phyloP scores from a whole-genome alignment of 2,329 filamentous ascomycete species.

The Penicillium psychrosexuale region DNA sequence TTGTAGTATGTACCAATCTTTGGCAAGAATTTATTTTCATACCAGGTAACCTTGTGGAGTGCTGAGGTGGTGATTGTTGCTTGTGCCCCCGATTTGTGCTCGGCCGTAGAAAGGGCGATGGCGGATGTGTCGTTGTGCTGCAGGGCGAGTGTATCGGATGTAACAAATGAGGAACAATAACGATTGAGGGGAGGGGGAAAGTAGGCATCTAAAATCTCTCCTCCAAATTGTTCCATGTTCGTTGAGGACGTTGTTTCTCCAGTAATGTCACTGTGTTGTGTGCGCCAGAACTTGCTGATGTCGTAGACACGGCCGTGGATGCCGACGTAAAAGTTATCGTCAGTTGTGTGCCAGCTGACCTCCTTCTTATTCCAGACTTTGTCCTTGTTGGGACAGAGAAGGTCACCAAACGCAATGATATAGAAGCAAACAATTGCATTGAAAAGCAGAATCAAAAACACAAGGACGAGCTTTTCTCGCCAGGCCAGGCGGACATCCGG shows the following conservation, averaged over 20 bases:
- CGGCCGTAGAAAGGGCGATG: slow-evolving; percentile 51
- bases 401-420: slow-evolving; percentile 78
- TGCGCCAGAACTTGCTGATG: slow-evolving; percentile 79
- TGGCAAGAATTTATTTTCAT: slow-evolving; percentile 68
- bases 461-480: slow-evolving; percentile 88
- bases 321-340: slow-evolving; percentile 79
- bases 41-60: slow-evolving; percentile 70
- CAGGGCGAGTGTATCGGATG: slow-evolving; percentile 49
- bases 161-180: slow-evolving; percentile 72
- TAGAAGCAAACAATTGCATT: slow-evolving; percentile 86
- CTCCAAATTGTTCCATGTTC: slow-evolving; percentile 74
- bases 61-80: slow-evolving; percentile 56
- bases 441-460: slow-evolving; percentile 73
- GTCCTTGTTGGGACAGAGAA: slow-evolving; percentile 87
- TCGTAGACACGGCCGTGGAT: slow-evolving; percentile 90
- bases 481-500: slow-evolving; percentile 96
- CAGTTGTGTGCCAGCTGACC: slow-evolving; percentile 66
- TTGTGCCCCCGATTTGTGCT: slow-evolving; percentile 68
- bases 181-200: slow-evolving; percentile 74
- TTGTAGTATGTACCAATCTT: slow-evolving; percentile 83
- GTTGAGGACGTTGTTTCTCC: slow-evolving; percentile 56
- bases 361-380: slow-evolving; percentile 79
- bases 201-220: slow-evolving; percentile 76
- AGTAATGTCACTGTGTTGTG: slow-evolving; percentile 72
- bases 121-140: slow-evolving; percentile 65